Base-by-base conservation (phyloP, 257 asterid genomes). In the Capsicum baccatum region DNA sequence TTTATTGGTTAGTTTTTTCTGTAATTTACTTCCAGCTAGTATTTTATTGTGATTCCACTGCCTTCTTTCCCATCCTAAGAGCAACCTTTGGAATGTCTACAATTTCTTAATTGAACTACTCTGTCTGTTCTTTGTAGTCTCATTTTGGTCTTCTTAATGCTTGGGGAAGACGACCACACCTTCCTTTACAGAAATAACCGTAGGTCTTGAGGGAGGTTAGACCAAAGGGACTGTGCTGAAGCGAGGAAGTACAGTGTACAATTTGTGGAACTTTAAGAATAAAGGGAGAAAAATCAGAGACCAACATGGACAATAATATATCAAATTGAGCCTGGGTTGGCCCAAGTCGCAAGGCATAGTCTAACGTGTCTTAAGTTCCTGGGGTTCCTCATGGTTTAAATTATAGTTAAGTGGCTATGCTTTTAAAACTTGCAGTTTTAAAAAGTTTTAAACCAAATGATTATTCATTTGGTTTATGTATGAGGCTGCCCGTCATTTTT, bases 171-270 rank as follows among this genome's bases (percentile, higher is more conserved):
- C 10, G 10, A 74, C 6, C 60, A 48, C 80, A 74, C 13, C 58
- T 39, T 74, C 47, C 47, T 74, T 19, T 74, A 74, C 44, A 50
- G 59, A 19, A 74, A 74, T 74, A 50, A 12, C 62, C 62, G 33
- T 21, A n/a, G n/a, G 19, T 73, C 42, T 73, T 44, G 37, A 70
- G 58, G 58, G 42, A 47, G 80, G 16, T 48, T 19, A 33, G 42
- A 73, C 57, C 12, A 50, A 50, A 19, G 80, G 57, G 42, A 50
- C 11, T 33, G 81, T 74, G 81, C 21, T 74, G 62, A 21, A 74
- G 14, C 13, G 21, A 48, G 81, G 81, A 52, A 52, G 47, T 76
- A 52, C n/a, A 13, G 81, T 19, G 10, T 3, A 50, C 16, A 9
- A 50, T 52, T 47, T 76, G 8, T 52, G 62, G 81, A 13, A 54